Percentiles rank a stretch among this genome's conserved stretches.
These are phyloP conservation scores for Epichloe coenophiala DNA, from an alignment of 2,329 filamentous ascomycete genomes.

Conservation along the genomic window DNA sequence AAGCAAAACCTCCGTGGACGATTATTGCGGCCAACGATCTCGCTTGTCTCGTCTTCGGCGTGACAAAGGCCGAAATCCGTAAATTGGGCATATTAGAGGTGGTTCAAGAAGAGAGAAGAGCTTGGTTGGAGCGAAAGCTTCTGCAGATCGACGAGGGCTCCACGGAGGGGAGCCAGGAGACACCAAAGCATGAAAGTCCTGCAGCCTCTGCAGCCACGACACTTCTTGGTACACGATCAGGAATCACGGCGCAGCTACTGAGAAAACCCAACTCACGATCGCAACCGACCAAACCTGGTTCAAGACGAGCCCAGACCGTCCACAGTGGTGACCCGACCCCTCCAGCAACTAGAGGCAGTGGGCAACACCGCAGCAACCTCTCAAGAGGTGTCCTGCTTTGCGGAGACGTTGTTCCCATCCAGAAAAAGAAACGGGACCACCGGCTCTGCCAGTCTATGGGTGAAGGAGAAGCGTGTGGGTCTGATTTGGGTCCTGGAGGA, in stretches of 20 bases:
- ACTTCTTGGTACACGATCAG: constrained; percentile 54
- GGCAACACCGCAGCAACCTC: constrained; percentile 57
- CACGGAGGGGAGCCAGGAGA: constrained; percentile 15
- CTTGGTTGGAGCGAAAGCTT: constrained; percentile 82
- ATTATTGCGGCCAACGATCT: constrained; percentile 94
- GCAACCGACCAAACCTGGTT: constrained; percentile 37
- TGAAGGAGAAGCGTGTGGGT: constrained; percentile 89
- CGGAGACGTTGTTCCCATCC: constrained; percentile 95
- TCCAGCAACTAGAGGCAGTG: constrained; percentile 37
- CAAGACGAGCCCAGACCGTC: constrained; percentile 50
- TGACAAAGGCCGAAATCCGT: constrained; percentile 87
- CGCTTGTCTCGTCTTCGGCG: constrained; percentile 95
- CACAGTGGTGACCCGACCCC: constrained; percentile 42
- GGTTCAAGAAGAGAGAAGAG: constrained; percentile 74
- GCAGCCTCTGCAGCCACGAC: constrained; percentile 30
- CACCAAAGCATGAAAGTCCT: constrained; percentile 22
- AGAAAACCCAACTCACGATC: constrained; percentile 61
- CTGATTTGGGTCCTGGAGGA: constrained; percentile 97
- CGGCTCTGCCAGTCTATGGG: constrained; percentile 91
- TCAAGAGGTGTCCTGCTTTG: constrained; percentile 85
- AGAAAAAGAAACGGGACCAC: constrained; percentile 86
- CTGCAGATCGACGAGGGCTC: constrained; percentile 33
- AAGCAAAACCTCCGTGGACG: constrained; percentile 80
- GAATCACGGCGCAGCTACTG: constrained; percentile 72
- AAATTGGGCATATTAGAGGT: constrained; percentile 94